These are phyloP conservation scores for Canna indica DNA, from an alignment of 176 grass and related monocot species.

Conservation along the genomic window DNA sequence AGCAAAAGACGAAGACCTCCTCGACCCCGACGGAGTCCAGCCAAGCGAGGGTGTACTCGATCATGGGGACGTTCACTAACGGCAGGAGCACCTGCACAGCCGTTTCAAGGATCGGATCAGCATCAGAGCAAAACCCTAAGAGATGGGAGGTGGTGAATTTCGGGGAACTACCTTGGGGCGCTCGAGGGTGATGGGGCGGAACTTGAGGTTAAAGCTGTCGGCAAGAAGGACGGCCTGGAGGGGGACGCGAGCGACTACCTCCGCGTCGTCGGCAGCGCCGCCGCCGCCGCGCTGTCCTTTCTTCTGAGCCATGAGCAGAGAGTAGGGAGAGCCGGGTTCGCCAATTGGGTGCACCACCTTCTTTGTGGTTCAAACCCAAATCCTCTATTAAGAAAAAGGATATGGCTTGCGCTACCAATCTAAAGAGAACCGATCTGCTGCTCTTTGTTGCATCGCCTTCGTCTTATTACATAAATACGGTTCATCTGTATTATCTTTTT, in stretches of 20 bases:
- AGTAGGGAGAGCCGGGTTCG: neutral
- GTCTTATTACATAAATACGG: no score
- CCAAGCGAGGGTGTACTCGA: slow-evolving; percentile 84
- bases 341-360: no score
- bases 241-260: slow-evolving; percentile 57
- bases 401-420: no score
- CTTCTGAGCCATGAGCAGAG: slow-evolving; percentile 53
- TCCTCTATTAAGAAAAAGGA: no score
- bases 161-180: slow-evolving; percentile 57
- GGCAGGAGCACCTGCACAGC: slow-evolving; percentile 65
- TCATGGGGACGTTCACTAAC: slow-evolving; percentile 82
- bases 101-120: neutral
- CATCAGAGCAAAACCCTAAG: slow-evolving; percentile 1
- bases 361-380: no score
- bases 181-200: slow-evolving; percentile 87
- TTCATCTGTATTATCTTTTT: no score
- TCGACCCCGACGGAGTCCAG: slow-evolving; percentile 73
- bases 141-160: neutral
- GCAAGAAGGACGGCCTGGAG: slow-evolving; percentile 92
- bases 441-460: no score
- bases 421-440: no score
- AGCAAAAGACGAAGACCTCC: slow-evolving; percentile 86
- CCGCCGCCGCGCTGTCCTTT: slow-evolving; percentile 35
- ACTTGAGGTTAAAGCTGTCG: slow-evolving; percentile 77
- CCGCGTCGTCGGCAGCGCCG: slow-evolving; percentile 42